Evolutionary conservation across 202 grass and related monocot genomes (phyloP), one percentile per base, ranked within the genome.

Genomic region (Brachypodium distachyon): DNA sequence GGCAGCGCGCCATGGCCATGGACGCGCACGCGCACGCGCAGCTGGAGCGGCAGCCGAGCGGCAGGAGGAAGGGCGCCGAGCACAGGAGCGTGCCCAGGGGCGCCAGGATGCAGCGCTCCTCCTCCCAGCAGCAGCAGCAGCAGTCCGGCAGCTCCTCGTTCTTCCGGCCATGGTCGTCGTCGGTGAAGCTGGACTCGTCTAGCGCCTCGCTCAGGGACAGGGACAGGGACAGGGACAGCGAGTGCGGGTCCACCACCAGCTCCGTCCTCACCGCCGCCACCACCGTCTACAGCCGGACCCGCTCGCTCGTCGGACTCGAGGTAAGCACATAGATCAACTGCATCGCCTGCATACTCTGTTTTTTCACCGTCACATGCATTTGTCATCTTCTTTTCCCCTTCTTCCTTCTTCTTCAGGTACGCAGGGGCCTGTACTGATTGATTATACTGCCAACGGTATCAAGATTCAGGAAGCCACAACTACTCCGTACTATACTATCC

Each of bases 81-180:
- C 43, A 18, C 21, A 8, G 44, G 55, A 61, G 29, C 43, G 81
- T 82, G 75, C 90, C 90, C 38, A 77, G 82, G 65, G 17, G 53
- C 43, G 72, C 73, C 23, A 90, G 43, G 82, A 90, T 94, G 96
- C 92, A 96, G 85, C 87, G 92, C 4, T 93, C 96, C n/a, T 99
- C 96, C 73, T 58, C 76, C 41, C 86, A 90, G 40, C 65, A 68
- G 65, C 65, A 68, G 40, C n/a, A n/a, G n/a, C n/a, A n/a, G n/a
- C n/a, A n/a, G n/a, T n/a, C n/a, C n/a, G n/a, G n/a, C n/a, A n/a
- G n/a, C 54, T 76, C 60, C 7, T 88, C 86, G 66, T 71, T 14
- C 83, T 19, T 21, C n/a, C 26, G 41, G 41, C 11, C 84, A 82
- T 69, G 66, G 66, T 69, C 59, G 59, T 37, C 59, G 88, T 84